These are phyloP conservation scores for Pythium sp. DNA, from an alignment of 352 stramenopile genomes.

Conservation along the genomic window DNA sequence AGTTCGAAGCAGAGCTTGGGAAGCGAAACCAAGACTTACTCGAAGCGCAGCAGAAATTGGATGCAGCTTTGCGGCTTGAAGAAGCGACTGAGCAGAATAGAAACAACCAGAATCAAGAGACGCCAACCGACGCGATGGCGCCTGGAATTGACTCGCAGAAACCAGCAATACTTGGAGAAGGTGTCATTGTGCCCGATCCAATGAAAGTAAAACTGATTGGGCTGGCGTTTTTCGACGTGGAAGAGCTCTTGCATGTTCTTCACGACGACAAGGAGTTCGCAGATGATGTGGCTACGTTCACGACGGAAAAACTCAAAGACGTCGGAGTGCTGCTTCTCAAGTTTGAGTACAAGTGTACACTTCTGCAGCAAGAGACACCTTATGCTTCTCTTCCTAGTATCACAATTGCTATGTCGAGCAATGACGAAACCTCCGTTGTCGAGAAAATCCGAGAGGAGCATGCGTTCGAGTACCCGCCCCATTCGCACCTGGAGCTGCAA, in stretches of 20 bases:
- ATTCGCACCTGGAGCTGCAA: slow-evolving; percentile 34
- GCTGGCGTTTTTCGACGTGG: slow-evolving; percentile 41
- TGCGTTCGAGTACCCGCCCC: slow-evolving; percentile 38
- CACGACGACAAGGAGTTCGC: slow-evolving; percentile 42
- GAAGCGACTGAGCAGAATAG: not conserved
- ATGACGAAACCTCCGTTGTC: slow-evolving; percentile 19
- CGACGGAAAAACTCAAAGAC: slow-evolving; percentile 32
- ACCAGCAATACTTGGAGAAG: not conserved
- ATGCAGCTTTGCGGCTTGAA: slow-evolving; percentile 1
- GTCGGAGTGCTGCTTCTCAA: slow-evolving; percentile 36
- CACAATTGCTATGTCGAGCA: slow-evolving; percentile 31
- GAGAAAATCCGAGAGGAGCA: slow-evolving; percentile 17
- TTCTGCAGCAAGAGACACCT: slow-evolving; percentile 25
- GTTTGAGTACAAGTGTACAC: slow-evolving; percentile 50
- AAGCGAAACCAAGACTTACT: slow-evolving; percentile 7
- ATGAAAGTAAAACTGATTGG: slow-evolving; percentile 36
- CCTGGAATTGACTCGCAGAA: not conserved
- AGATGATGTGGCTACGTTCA: slow-evolving; percentile 37
- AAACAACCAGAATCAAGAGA: not conserved
- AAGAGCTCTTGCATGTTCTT: slow-evolving; percentile 37
- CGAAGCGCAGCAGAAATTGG: slow-evolving; percentile 17
- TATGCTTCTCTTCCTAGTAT: slow-evolving; percentile 15
- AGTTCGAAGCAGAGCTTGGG: slow-evolving; percentile 33
- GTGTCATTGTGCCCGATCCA: not conserved
- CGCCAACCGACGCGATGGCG: not conserved